Evolutionary conservation across 139 green algal species (phyloP), one percentile per base, ranked within the genome.

Genomic region (Chlorella sp.): DNA sequence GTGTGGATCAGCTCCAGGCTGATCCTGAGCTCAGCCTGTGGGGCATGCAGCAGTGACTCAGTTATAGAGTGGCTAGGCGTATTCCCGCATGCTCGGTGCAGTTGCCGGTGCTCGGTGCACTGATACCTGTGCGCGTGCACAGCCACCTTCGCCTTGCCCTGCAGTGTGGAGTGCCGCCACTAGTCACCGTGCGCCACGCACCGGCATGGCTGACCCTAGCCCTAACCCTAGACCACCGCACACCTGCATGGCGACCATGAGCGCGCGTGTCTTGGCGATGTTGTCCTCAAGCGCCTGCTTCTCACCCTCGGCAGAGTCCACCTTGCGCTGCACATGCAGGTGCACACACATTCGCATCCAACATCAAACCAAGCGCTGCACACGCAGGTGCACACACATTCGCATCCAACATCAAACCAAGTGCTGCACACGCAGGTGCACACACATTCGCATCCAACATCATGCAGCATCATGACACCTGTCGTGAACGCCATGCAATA

Each of bases 201-300:
- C 10, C 42, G 10, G 42, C 42, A 55, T 55, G 10, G 17, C 10
- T 17, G 10, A 55, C 42, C 42, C 42, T 24, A 73, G 35, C 33
- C 10, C 22, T 35, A 17, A 14, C 4, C 42, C 14, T 65, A 42
- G 34, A 10, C 29, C 23, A 20, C 6, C 71, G 22, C 65, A 31
- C 69, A 80, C 69, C 31, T 74, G 64, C 72, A 85, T 78, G 63
- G 72, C 63, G 0, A 51, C 29, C 72, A 85, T 77, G 31, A 78
- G 78, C 24, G 31, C n/a, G 22, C 69, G 72, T 5, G 75, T 75
- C 30, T 72, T 72, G 17, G 30, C 20, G 3, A 76, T 62, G 69
- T 77, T 69, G 5, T 80, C 75, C 34, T 85, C 80, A 50, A 85
- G 69, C 3, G 42, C 29, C 1, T 30, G 35, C 73, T 85, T 85